Percentiles rank a stretch among this genome's conserved stretches.
Evolutionary conservation across 257 asterid genomes (phyloP).

Genomic region (Parsonsia alboflavescens): DNA sequence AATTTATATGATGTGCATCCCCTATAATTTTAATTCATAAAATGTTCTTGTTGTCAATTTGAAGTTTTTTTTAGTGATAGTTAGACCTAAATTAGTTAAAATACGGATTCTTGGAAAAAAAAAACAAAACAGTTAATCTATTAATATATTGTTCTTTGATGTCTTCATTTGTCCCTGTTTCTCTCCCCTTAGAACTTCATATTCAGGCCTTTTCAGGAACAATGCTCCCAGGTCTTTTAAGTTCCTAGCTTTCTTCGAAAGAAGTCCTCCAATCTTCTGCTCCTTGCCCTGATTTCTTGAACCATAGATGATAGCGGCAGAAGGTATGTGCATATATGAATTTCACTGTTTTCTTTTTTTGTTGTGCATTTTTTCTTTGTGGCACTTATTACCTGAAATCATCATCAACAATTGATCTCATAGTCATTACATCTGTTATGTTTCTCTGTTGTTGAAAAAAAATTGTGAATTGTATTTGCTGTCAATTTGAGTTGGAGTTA

Average conservation of each 20-base stretch:
- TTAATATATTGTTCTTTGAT: background rate
- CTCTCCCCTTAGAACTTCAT: background rate
- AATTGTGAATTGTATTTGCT: background rate
- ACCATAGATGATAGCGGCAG: background rate
- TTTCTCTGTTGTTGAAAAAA: background rate
- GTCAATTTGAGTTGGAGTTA: background rate
- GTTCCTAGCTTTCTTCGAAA: background rate
- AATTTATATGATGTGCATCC: too few species aligned
- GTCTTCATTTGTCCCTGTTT: background rate
- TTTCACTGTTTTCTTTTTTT: background rate
- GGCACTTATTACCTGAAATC: background rate
- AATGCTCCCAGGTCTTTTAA: background rate
- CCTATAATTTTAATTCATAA: too few species aligned
- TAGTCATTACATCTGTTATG: background rate
- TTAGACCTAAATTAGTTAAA: too few species aligned
- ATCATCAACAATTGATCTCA: background rate
- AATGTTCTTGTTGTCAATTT: too few species aligned
- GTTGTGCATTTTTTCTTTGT: background rate
- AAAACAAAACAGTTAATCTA: too few species aligned
- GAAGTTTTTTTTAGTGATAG: too few species aligned
- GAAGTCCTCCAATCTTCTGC: background rate
- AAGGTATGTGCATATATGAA: background rate
- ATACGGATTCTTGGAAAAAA: too few species aligned
- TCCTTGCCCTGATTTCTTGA: background rate
- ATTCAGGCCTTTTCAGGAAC: background rate